A percentile compares a stretch with the other conserved stretches of the same genome.
Evolutionary conservation across 176 grass and related monocot genomes (phyloP).

Genomic region (Metroxylon sagu): DNA sequence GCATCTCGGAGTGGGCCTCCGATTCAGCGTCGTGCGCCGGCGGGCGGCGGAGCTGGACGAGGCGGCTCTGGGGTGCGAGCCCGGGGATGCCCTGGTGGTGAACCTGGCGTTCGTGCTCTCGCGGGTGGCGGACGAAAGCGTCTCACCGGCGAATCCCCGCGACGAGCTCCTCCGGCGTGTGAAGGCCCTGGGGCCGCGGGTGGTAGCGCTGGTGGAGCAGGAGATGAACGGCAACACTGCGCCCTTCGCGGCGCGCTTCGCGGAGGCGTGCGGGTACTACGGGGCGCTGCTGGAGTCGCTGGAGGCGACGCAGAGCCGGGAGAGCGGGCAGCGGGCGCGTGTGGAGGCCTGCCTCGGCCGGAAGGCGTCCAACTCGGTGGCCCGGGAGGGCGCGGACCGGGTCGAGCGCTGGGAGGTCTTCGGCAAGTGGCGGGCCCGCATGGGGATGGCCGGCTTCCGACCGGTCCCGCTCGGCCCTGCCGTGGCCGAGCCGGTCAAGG

Average conservation of each 20-base stretch:
- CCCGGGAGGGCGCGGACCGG: background rate
- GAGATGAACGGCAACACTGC: too few species aligned
- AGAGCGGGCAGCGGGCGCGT: background rate
- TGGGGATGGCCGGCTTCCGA: conserved; percentile 9
- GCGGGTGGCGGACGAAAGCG: conserved; percentile 8
- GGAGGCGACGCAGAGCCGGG: conserved; percentile 14
- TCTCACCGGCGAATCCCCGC: conserved; percentile 1
- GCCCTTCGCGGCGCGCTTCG: background rate
- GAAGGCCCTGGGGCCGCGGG: background rate
- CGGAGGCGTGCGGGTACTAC: conserved; percentile 8
- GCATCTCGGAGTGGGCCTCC: too few species aligned
- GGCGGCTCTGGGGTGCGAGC: background rate
- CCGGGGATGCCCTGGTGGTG: conserved; percentile 1
- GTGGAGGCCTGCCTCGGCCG: conserved; percentile 1
- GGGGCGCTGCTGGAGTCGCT: background rate
- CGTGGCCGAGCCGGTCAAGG: background rate
- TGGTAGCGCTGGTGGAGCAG: too few species aligned
- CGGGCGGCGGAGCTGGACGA: too few species aligned
- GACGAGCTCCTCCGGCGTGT: conserved; percentile 9
- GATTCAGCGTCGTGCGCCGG: too few species aligned
- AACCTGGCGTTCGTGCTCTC: conserved; percentile 7
- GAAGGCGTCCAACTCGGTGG: conserved; percentile 5
- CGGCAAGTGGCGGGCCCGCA: conserved; percentile 9
- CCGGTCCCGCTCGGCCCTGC: background rate
- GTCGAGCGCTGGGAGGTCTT: conserved; percentile 15